These are phyloP conservation scores for Melastoma malabathricum DNA, from an alignment of 345 rosid genomes.

Conservation along the genomic window DNA sequence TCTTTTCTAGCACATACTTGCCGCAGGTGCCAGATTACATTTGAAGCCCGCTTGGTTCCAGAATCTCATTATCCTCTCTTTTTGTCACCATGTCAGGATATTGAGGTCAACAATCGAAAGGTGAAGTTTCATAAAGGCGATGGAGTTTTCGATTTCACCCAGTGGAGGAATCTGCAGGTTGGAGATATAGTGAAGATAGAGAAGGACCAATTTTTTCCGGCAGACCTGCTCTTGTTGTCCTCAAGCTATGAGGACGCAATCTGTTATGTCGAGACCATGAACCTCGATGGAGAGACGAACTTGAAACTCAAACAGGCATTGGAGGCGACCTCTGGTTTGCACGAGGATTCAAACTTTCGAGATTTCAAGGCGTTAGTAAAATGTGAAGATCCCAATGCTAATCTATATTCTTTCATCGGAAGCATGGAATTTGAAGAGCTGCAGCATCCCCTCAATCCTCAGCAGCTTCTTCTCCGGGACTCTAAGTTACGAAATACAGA, in stretches of 20 bases:
- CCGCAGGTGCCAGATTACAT: too few species aligned
- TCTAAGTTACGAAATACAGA: conserved; percentile 84
- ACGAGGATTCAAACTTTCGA: conserved; percentile 41
- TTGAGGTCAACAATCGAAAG: conserved; percentile 67
- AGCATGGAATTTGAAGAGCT: conserved; percentile 47
- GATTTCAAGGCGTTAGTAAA: conserved; percentile 52
- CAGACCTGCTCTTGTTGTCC: conserved; percentile 66
- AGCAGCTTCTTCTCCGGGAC: conserved; percentile 78
- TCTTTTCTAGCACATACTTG: too few species aligned
- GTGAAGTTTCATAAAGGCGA: conserved; percentile 45
- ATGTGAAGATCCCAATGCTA: conserved; percentile 93
- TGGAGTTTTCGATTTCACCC: conserved; percentile 35
- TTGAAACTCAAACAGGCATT: conserved; percentile 72
- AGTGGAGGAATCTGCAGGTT: conserved; percentile 65
- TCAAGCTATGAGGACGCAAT: conserved; percentile 73
- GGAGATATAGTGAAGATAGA: conserved; percentile 81
- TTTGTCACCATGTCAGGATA: conserved; percentile 34
- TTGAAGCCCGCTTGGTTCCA: neutral
- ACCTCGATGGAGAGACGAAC: conserved; percentile 92
- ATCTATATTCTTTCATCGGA: conserved; percentile 72
- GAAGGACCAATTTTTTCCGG: conserved; percentile 76
- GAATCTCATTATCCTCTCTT: neutral
- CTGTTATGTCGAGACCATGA: conserved; percentile 94
- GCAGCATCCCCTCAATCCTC: conserved; percentile 55
- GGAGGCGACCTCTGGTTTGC: conserved; percentile 49